These are phyloP conservation scores for Ophiosphaerella korrae DNA, from an alignment of 2,329 filamentous ascomycete species.

Conservation along the genomic window DNA sequence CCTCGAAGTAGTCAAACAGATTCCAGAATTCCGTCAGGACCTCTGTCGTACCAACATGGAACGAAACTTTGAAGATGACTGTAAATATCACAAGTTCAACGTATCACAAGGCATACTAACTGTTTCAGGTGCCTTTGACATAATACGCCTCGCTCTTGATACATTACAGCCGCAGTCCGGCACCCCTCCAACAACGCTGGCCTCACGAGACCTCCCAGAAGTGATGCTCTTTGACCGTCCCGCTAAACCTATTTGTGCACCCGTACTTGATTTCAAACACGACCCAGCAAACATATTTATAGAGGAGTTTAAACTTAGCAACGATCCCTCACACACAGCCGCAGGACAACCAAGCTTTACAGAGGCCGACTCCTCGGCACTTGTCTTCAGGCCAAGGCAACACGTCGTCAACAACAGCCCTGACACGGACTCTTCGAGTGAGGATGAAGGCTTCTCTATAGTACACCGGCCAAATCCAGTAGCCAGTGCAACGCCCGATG, in stretches of 20 bases:
- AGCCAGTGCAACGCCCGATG: neutral
- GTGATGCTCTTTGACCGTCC: conserved; percentile 10
- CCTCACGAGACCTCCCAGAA: conserved; percentile 13
- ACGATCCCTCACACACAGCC: neutral
- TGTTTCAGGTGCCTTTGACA: conserved; percentile 16
- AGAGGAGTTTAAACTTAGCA: neutral
- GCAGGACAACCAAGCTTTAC: neutral
- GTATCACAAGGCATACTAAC: conserved; percentile 2
- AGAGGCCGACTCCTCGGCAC: conserved; percentile 3
- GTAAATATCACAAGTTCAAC: conserved; percentile 30
- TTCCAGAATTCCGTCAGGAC: conserved; percentile 48
- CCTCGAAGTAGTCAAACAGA: conserved; percentile 41
- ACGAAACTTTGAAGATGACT: conserved; percentile 48
- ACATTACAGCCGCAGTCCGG: neutral
- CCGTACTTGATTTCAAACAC: neutral
- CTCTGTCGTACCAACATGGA: conserved; percentile 47
- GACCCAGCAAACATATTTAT: neutral
- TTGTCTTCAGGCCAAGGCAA: conserved; percentile 15
- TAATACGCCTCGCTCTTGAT: conserved; percentile 17
- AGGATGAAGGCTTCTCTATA: conserved; percentile 31
- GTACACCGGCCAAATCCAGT: conserved; percentile 21
- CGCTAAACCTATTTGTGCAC: neutral
- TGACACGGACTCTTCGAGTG: conserved; percentile 17
- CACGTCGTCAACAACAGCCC: neutral
- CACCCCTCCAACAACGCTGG: conserved; percentile 2